These are phyloP conservation scores for Iberis pinnata DNA, from an alignment of 345 rosid species.

Conservation along the genomic window DNA sequence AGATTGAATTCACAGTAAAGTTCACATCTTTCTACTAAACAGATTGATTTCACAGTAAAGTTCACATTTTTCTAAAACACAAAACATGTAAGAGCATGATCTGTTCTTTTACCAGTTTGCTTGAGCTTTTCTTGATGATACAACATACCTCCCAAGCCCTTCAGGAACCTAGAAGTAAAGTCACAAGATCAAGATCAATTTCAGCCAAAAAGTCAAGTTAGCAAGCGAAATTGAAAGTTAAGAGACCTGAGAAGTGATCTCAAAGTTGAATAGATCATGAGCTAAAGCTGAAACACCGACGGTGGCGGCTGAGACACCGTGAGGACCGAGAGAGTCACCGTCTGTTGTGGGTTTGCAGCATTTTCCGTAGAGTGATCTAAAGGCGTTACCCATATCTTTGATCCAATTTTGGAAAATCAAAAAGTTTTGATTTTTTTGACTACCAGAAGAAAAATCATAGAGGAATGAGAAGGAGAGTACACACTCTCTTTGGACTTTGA, in stretches of 20 bases:
- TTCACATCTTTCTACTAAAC: too few relatives aligned
- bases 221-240: too few relatives aligned
- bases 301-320: conserved; percentile 48
- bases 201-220: background rate
- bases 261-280: conserved; percentile 69
- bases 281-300: conserved; percentile 80
- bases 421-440: conserved; percentile 8
- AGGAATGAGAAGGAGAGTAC: too few relatives aligned
- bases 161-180: conserved; percentile 53
- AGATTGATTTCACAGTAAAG: too few relatives aligned
- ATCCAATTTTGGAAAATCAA: background rate
- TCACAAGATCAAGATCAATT: background rate
- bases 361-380: conserved; percentile 37
- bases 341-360: conserved; percentile 48
- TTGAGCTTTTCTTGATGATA: conserved; percentile 77
- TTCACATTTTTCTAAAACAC: background rate
- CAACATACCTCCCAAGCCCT: conserved; percentile 58
- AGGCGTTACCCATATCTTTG: conserved; percentile 46
- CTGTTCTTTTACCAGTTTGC: conserved; percentile 57
- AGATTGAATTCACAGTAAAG: too few relatives aligned
- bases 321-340: conserved; percentile 44
- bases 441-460: too few relatives aligned
- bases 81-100: background rate
- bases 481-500: too few relatives aligned
- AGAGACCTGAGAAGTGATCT: conserved; percentile 66